Conservation (phyloP, 257 asterid species). For the Buddleja alternifolia region DNA sequence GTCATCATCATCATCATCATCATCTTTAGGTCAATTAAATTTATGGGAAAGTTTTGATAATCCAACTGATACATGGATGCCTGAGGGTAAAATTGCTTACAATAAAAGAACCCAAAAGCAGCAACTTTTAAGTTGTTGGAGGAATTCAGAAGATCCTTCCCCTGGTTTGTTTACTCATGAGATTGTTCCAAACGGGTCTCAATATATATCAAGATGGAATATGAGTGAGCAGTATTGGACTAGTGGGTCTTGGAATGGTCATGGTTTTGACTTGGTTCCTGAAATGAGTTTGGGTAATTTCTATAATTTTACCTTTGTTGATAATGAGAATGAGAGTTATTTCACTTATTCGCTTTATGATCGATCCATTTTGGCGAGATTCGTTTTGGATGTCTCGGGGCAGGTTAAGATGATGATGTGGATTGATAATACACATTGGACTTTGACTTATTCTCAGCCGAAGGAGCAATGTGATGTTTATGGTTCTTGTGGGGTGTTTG, state of each 20-base stretch:
- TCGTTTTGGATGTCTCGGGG: too few species aligned
- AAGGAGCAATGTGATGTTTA: conserved; percentile 37
- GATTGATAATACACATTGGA: conserved; percentile 29
- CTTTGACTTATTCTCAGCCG: conserved; percentile 30
- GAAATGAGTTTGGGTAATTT: conserved; percentile 28
- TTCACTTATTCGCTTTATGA: conserved; percentile 28
- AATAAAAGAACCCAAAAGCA: conserved; percentile 38
- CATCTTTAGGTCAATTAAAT: neutral
- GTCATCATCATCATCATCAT: conserved; percentile 5
- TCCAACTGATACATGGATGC: conserved; percentile 69
- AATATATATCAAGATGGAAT: too few species aligned
- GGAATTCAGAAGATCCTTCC: too few species aligned
- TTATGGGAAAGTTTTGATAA: conserved; percentile 60
- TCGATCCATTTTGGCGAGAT: conserved; percentile 14
- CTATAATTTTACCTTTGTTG: conserved; percentile 25
- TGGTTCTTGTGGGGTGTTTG: too few species aligned
- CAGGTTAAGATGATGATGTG: conserved; percentile 29
- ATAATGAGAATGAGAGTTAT: conserved; percentile 35
- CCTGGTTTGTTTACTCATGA: too few species aligned
- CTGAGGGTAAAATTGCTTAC: conserved; percentile 47
- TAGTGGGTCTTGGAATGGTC: conserved; percentile 53
- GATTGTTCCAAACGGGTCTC: too few species aligned
- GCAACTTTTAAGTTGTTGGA: conserved; percentile 55
- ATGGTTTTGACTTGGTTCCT: conserved; percentile 42
- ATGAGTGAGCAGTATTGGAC: too few species aligned